A percentile compares a stretch with the other conserved stretches of the same genome.
phyloP scores from a whole-genome alignment of 2,329 filamentous ascomycete species.

The Aspergillus latus region DNA sequence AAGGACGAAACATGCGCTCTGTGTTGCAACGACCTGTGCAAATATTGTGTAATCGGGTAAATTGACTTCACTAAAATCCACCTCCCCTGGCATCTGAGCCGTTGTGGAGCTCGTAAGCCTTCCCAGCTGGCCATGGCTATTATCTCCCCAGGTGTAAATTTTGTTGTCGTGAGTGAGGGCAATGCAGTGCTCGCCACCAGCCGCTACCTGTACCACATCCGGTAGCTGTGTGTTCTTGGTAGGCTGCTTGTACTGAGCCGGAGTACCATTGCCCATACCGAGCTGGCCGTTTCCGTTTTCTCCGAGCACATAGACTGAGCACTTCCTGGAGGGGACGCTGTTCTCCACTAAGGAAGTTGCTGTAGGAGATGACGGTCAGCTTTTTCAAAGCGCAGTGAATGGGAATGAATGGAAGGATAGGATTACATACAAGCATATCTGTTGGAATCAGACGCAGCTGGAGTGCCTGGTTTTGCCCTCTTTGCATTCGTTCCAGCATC shows the following conservation, averaged over 20 bases:
- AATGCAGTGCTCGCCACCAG: slow-evolving; percentile 73
- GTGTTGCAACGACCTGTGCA: slow-evolving; percentile 67
- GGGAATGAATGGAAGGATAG: background rate
- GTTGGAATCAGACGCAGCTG: too few relatives aligned
- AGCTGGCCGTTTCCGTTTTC: slow-evolving; percentile 75
- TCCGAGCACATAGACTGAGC: slow-evolving; percentile 77
- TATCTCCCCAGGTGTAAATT: slow-evolving; percentile 86
- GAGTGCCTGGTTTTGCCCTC: too few relatives aligned
- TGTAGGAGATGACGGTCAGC: background rate
- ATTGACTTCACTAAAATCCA: slow-evolving; percentile 54
- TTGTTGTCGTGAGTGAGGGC: slow-evolving; percentile 75
- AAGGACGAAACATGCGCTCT: slow-evolving; percentile 73
- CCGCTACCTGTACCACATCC: slow-evolving; percentile 56
- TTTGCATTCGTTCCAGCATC: too few relatives aligned
- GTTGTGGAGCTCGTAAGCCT: slow-evolving; percentile 36
- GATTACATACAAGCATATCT: too few relatives aligned
- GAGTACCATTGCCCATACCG: slow-evolving; percentile 62
- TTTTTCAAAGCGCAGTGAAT: background rate
- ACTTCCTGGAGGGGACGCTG: slow-evolving; percentile 57
- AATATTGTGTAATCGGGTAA: slow-evolving; percentile 65
- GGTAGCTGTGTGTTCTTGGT: slow-evolving; percentile 64
- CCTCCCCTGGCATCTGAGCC: slow-evolving; percentile 46
- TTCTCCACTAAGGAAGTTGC: slow-evolving; percentile 10
- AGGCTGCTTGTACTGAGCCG: slow-evolving; percentile 64
- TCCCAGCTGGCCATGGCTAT: slow-evolving; percentile 76